These are phyloP conservation scores for Bifiguratus adelaidae DNA, from an alignment of 192 early-diverging fungal species.

Conservation along the genomic window DNA sequence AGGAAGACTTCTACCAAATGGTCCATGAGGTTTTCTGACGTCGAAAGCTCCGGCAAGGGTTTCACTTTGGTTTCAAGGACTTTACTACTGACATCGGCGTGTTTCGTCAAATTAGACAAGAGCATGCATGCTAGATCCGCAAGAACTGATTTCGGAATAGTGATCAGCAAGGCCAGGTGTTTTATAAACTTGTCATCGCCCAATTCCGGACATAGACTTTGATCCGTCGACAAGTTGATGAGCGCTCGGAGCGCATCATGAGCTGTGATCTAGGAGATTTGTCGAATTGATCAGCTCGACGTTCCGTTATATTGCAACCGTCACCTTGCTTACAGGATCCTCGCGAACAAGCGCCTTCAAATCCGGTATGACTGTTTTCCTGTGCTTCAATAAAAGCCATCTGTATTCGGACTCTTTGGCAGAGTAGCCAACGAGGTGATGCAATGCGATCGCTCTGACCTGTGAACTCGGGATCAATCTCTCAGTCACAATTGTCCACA, in stretches of 20 bases:
- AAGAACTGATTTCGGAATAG: conserved; percentile 52
- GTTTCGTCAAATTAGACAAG: conserved; percentile 83
- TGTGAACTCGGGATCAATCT: conserved; percentile 7
- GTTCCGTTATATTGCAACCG: too few relatives aligned
- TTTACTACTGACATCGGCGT: conserved; percentile 40
- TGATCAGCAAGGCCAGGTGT: conserved; percentile 56
- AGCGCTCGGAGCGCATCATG: conserved; percentile 75
- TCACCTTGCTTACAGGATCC: conserved; percentile 34
- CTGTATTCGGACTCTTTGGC: conserved; percentile 44
- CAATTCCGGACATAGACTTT: conserved; percentile 44
- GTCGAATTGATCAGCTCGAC: neutral
- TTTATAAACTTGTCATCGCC: conserved; percentile 61
- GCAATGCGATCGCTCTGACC: conserved; percentile 70
- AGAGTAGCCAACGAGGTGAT: conserved; percentile 67
- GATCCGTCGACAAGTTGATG: conserved; percentile 76
- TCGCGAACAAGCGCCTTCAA: conserved; percentile 61
- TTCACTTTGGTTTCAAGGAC: conserved; percentile 31
- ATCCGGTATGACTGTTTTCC: conserved; percentile 48
- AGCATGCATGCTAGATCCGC: conserved; percentile 85
- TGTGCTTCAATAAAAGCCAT: conserved; percentile 43
- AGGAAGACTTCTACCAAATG: conserved; percentile 87
- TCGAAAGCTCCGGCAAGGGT: conserved; percentile 23
- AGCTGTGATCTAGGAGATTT: conserved; percentile 48
- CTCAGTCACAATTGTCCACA: neutral
- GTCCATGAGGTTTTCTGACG: conserved; percentile 49